Base-by-base conservation (phyloP, 1,139 yeast genomes). In the Neolecta irregularis region DNA sequence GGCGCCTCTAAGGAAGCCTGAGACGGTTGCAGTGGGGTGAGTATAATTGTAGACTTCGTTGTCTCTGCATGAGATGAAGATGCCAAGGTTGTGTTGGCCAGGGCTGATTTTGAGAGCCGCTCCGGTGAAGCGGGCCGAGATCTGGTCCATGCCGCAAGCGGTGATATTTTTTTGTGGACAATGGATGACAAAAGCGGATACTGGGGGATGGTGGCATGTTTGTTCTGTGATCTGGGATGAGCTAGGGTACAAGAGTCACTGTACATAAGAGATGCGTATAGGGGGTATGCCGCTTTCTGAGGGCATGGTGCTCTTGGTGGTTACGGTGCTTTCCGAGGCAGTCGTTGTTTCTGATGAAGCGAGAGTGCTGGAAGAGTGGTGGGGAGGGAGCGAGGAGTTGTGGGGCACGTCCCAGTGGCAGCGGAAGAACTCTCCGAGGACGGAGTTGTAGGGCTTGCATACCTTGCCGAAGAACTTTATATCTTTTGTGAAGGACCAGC, bases 191-290 rank as follows among this genome's bases (percentile, higher is more conserved):
- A 75, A 78, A 2, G 79, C 88, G 11, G 91, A 76, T 22, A 74
- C 72, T 19, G 91, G 88, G 5, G 92, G 91, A 51, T 77, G 92
- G 54, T 78, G 92, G 35, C 76, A 69, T n/a, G 77, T 88, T 54
- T 78, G 92, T 53, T 78, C 92, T 40, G 77, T 67, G 42, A 77
- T 56, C 73, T 41, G 74, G 80, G 22, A 88, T n/a, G n/a, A n/a
- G n/a, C n/a, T n/a, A n/a, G n/a, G n/a, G n/a, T n/a, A n/a, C n/a
- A n/a, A n/a, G n/a, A n/a, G n/a, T n/a, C n/a, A n/a, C n/a, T n/a
- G n/a, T n/a, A n/a, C n/a, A n/a, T n/a, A n/a, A n/a, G n/a, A n/a
- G n/a, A n/a, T n/a, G n/a, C n/a, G n/a, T n/a, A n/a, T n/a, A n/a
- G n/a, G n/a, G n/a, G n/a, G n/a, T n/a, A n/a, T n/a, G n/a, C n/a